These are phyloP conservation scores for Aegilops bicornis DNA, from an alignment of 176 grass and related monocot genomes.

Conservation along the genomic window DNA sequence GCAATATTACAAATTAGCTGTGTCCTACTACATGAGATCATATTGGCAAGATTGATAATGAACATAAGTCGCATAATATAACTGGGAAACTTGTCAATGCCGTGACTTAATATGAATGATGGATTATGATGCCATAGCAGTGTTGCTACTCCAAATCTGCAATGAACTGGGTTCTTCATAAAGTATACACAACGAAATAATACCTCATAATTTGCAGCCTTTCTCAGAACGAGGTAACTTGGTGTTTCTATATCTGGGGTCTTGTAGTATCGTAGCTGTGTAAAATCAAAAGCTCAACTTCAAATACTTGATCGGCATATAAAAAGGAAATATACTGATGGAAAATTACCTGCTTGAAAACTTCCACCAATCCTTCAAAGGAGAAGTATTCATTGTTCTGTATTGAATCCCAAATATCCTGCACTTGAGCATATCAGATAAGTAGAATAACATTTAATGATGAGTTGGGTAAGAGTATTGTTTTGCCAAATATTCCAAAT, in stretches of 20 bases:
- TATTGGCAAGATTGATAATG: background rate
- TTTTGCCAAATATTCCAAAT: conserved; percentile 14
- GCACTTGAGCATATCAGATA: conserved; percentile 7
- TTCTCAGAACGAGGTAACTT: conserved; percentile 77
- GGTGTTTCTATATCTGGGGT: conserved; percentile 90
- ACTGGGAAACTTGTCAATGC: background rate
- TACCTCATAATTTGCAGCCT: conserved; percentile 89
- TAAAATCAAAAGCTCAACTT: conserved; percentile 40
- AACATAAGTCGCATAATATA: background rate
- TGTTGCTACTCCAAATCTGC: background rate
- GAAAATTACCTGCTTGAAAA: conserved; percentile 75
- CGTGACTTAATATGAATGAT: background rate
- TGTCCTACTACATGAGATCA: background rate
- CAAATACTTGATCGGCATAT: conserved; percentile 10
- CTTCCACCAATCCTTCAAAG: conserved; percentile 67
- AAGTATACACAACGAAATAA: background rate
- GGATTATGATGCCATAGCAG: background rate
- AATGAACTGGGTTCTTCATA: background rate
- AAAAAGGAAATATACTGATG: conserved; percentile 2
- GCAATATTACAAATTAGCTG: background rate
- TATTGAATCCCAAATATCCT: conserved; percentile 98
- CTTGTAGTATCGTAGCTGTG: conserved; percentile 81
- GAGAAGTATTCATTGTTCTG: conserved; percentile 79
- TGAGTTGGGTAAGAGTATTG: background rate
- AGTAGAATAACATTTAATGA: conserved; percentile 7